Base-by-base conservation (phyloP, 257 asterid species). In the Ehretia macrophylla region DNA sequence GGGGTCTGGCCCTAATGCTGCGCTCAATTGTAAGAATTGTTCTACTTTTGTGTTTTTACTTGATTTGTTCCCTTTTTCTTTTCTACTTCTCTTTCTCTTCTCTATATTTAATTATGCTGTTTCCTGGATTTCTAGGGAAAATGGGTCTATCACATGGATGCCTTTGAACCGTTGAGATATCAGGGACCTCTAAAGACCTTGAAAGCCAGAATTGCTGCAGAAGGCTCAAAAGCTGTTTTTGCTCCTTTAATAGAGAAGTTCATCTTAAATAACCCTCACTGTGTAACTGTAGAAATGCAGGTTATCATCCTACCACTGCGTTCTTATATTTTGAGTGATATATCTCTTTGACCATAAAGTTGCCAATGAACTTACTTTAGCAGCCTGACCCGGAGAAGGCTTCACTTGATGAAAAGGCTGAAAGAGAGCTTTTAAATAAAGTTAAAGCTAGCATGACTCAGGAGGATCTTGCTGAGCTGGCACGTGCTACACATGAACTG, bases 331-430 rank as follows among this genome's bases (percentile, higher is more conserved):
- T 23, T 22, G 22, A 5, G 10, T 10, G 4, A 37, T 69, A 9
- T 11, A 23, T 37, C 18, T n/a, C n/a, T 62, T 1, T 45, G 18
- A 58, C 20, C 18, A 14, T 17, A 44, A 8, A 14, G 22, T 46
- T 27, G 38, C 14, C 17, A 11, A 53, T 60, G 19, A 18, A 59
- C 10, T 20, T 44, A 40, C 73, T 67, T 72, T 55, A 59, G 72
- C 81, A 93, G 99, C 99, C 99, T 59, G 99, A 93, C 68, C 91
- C 96, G 32, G 89, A 85, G 82, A 93, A 72, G 80, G 95, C 95
- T 71, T 83, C 97, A 32, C 83, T 72, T 44, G 99, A 89, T 73
- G 99, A 93, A 72, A 87, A 80, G 32, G 56, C 75, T 14, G 99
- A 93, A 83, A 86, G 77, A 72, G 86, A 84, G 78, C 73, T 42